phyloP scores from a whole-genome alignment of 2,329 filamentous ascomycete genomes.

The Aureobasidium zeae region DNA sequence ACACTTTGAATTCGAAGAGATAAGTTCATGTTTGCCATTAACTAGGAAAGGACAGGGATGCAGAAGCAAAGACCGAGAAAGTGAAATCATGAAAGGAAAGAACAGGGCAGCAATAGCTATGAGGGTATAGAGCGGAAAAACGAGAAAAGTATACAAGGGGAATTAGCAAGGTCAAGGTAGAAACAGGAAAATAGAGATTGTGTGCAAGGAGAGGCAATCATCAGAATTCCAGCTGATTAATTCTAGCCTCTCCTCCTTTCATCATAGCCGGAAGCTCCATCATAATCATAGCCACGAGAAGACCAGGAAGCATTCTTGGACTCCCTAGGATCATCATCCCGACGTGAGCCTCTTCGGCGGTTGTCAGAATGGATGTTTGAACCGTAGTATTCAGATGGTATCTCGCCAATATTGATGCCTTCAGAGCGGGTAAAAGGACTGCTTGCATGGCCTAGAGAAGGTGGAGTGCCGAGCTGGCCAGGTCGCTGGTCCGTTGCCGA shows the following conservation, averaged over 20 bases:
- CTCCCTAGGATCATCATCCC: slow-evolving; percentile 2
- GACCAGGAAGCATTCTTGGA: neutral
- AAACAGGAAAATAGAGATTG: no score
- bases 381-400: slow-evolving; percentile 17
- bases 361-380: slow-evolving; percentile 18
- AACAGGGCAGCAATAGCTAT: no score
- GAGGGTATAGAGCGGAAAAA: slow-evolving; percentile 3
- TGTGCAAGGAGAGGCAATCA: neutral
- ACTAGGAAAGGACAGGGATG: no score
- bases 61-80: no score
- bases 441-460: slow-evolving; percentile 9
- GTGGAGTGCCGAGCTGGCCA: neutral
- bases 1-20: no score
- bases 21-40: no score
- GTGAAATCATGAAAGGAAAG: no score
- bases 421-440: slow-evolving; percentile 17
- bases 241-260: slow-evolving; percentile 8
- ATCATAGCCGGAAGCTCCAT: slow-evolving; percentile 4
- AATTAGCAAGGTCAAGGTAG: no score
- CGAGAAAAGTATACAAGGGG: no score
- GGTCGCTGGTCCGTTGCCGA: slow-evolving; percentile 6
- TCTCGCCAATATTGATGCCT: slow-evolving; percentile 17
- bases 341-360: slow-evolving; percentile 5
- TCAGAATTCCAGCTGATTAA: neutral
- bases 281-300: slow-evolving; percentile 6